A percentile compares a stretch with the other conserved stretches of the same genome.
Conservation (phyloP, 2,329 filamentous ascomycete species). For the Trichophyton verrucosum region DNA sequence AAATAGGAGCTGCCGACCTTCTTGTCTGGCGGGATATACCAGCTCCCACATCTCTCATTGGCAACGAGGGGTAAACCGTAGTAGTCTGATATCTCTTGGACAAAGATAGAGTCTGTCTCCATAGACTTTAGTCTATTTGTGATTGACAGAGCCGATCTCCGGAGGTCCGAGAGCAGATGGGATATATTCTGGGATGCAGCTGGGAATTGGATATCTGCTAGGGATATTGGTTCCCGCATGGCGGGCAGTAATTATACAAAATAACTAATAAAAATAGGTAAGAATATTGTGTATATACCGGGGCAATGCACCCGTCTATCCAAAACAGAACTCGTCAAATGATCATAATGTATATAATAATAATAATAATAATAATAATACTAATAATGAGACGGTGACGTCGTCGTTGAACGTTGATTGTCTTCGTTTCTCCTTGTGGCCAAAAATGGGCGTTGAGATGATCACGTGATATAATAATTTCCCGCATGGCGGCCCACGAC, state of each 20-base stretch:
- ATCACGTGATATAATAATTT: no score
- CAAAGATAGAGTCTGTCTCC: conserved; percentile 61
- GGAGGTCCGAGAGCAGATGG: conserved; percentile 57
- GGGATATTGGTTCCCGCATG: conserved; percentile 19
- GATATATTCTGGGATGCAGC: conserved; percentile 48
- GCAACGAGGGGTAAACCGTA: conserved; percentile 60
- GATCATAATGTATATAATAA: background rate
- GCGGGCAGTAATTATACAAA: background rate
- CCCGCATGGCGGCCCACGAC: no score
- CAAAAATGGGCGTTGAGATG: no score
- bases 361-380: no score
- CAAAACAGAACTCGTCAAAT: background rate
- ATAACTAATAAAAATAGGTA: background rate
- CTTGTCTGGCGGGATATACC: conserved; percentile 61
- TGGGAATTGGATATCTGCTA: conserved; percentile 42
- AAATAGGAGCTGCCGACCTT: conserved; percentile 78
- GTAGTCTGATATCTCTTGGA: conserved; percentile 42
- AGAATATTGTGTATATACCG: background rate
- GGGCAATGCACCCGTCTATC: background rate
- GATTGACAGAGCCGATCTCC: conserved; percentile 63
- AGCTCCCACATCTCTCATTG: conserved; percentile 91
- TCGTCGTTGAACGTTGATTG: background rate
- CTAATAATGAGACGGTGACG: no score
- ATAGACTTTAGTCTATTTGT: conserved; percentile 75
- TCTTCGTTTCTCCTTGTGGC: no score